Evolutionary conservation across 2,329 filamentous ascomycete genomes (phyloP).

Genomic region (Penicillium sp.): DNA sequence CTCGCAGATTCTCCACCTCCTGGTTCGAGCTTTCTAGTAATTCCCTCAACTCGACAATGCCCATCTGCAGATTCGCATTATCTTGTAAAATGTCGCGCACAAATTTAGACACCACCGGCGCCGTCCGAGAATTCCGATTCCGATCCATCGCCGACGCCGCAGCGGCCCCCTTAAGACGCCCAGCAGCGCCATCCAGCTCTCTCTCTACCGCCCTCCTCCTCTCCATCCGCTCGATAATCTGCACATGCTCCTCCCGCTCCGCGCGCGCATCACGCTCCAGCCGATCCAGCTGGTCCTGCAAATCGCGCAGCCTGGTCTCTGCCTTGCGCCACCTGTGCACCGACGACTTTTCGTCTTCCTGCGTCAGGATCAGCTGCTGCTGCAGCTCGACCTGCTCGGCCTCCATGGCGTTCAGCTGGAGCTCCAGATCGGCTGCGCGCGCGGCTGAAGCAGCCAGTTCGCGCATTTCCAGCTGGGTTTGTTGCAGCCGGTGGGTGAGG

Average conservation of each 20-base stretch:
- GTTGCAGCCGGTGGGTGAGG: slow-evolving; percentile 71
- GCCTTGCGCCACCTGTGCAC: slow-evolving; percentile 81
- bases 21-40: slow-evolving; percentile 89
- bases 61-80: slow-evolving; percentile 88
- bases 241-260: slow-evolving; percentile 75
- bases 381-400: slow-evolving; percentile 73
- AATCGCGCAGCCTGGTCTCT: slow-evolving; percentile 69
- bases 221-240: slow-evolving; percentile 79
- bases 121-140: slow-evolving; percentile 55
- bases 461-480: slow-evolving; percentile 72
- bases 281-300: slow-evolving; percentile 82
- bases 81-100: slow-evolving; percentile 93
- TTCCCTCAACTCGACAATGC: slow-evolving; percentile 85
- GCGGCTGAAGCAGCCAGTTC: slow-evolving; percentile 69
- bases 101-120: slow-evolving; percentile 79
- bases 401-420: slow-evolving; percentile 74
- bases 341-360: slow-evolving; percentile 73
- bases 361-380: slow-evolving; percentile 60
- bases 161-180: slow-evolving; percentile 75
- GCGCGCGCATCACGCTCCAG: slow-evolving; percentile 80
- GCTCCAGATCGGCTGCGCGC: slow-evolving; percentile 74
- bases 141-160: slow-evolving; percentile 62
- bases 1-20: slow-evolving; percentile 81
- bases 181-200: slow-evolving; percentile 74
- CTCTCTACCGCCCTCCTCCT: slow-evolving; percentile 75